Evolutionary conservation across 352 stramenopile genomes (phyloP).

Genomic region (Halophytophthora polymorphica): DNA sequence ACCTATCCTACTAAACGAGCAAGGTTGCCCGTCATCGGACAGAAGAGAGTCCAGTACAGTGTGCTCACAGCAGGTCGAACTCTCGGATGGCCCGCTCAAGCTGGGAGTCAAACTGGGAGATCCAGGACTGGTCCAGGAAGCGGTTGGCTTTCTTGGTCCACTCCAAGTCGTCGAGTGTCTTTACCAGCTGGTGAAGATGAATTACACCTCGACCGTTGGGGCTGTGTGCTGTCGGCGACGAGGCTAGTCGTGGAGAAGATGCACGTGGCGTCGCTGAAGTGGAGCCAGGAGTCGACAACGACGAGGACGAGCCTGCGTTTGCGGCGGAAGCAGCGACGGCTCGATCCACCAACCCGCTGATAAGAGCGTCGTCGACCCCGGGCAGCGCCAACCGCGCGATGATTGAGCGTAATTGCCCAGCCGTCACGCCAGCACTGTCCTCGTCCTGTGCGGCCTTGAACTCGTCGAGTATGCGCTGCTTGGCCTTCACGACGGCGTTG

Average conservation of each 20-base stretch:
- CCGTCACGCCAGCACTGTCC: conserved; percentile 35
- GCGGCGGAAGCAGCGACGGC: conserved; percentile 13
- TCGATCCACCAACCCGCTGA: conserved; percentile 49
- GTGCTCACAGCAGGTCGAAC: conserved; percentile 57
- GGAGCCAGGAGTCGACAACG: neutral
- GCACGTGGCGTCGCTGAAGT: conserved; percentile 6
- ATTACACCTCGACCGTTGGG: conserved; percentile 21
- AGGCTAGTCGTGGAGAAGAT: conserved; percentile 3
- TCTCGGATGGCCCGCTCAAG: conserved; percentile 68
- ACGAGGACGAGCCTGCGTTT: neutral
- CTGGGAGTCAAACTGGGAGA: conserved; percentile 79
- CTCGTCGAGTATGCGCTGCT: conserved; percentile 64
- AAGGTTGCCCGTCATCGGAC: no score
- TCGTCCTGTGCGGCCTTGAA: conserved; percentile 42
- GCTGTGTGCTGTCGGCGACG: conserved; percentile 2
- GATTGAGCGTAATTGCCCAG: conserved; percentile 42
- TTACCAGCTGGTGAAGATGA: conserved; percentile 45
- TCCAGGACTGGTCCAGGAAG: conserved; percentile 77
- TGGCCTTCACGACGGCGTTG: conserved; percentile 29
- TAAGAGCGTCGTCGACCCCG: conserved; percentile 41
- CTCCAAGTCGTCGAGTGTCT: conserved; percentile 56
- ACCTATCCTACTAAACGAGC: no score
- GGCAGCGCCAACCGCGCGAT: conserved; percentile 46
- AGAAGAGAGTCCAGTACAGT: conserved; percentile 1
- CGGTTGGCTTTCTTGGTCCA: conserved; percentile 70